A percentile compares a stretch with the other conserved stretches of the same genome.
Conservation (phyloP, 2,329 filamentous ascomycete species). For the Paecilomyces dactylethromorphus region DNA sequence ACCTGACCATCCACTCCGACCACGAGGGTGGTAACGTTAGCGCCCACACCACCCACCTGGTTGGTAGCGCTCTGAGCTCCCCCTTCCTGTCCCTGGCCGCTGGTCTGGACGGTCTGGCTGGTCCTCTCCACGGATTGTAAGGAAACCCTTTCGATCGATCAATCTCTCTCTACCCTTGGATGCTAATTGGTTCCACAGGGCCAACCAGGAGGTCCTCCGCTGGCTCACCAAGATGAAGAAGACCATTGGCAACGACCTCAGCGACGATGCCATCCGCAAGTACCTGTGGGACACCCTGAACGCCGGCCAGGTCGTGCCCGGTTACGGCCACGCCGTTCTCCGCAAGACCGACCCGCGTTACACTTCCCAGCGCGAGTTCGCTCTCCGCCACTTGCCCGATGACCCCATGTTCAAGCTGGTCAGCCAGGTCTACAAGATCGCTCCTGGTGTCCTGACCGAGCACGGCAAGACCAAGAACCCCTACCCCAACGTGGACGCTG, state of each 20-base stretch:
- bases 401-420: conserved; percentile 99
- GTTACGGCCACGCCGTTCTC: conserved; percentile 97
- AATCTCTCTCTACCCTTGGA: neutral
- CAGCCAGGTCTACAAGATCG: conserved; percentile 99
- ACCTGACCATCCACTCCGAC: conserved; percentile 99
- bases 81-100: conserved; percentile 94
- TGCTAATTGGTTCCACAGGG: conserved; percentile 36
- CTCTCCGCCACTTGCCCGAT: conserved; percentile 84
- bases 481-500: conserved; percentile 93
- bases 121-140: conserved; percentile 88
- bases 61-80: conserved; percentile 92
- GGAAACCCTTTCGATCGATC: conserved; percentile 8
- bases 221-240: conserved; percentile 99
- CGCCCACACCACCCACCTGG: conserved; percentile 97
- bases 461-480: conserved; percentile 99
- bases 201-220: conserved; percentile 99
- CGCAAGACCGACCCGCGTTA: conserved; percentile 99
- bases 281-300: conserved; percentile 99
- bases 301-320: conserved; percentile 88
- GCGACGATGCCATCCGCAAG: conserved; percentile 92
- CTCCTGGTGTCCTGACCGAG: conserved; percentile 93
- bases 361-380: conserved; percentile 96
- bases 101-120: conserved; percentile 95
- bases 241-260: conserved; percentile 84
- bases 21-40: conserved; percentile 99